Evolutionary conservation across 257 asterid genomes (phyloP), one percentile per base, ranked within the genome.

Genomic region (Solanum pimpinellifolium): DNA sequence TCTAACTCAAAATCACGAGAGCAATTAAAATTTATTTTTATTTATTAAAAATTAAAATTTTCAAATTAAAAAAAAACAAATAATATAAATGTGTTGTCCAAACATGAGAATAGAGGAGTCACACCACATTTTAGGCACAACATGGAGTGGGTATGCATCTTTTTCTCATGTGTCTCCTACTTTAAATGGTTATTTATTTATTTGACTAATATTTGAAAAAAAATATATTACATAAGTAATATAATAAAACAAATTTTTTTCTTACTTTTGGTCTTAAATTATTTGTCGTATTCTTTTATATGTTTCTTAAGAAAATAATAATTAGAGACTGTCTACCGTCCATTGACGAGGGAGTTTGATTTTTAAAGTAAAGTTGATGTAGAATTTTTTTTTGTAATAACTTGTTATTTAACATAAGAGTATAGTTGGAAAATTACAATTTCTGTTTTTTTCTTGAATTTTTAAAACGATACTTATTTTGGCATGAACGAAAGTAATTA

Each of bases 61-160:
- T 75, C 52, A 75, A 74, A 23, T 41, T 3, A 41, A 15, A 35
- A 41, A 10, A n/a, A 41, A 4, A 18, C 6, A 15, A 73, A 18
- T 11, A 12, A 39, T 44, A 15, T 1, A 18, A 35, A 35, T 7
- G 23, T 86, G 15, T 10, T 8, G 41, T 60, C 68, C 16, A 74
- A 39, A n/a, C 15, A 59, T 11, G 25, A 27, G 70, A 47, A 75
- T 20, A n/a, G 31, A 60, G 15, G 15, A 60, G 85, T 59, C 52
- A 65, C 37, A 37, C 27, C 12, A 85, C 89, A 83, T 42, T 84
- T 88, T 85, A 41, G 91, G 70, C 77, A 86, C 86, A 89, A 90
- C 93, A 91, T 88, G 59, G 83, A 39, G 88, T 72, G 86, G 65
- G 90, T 85, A 86, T 56, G 84, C 90, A 89, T 90, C 93, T 11